Conservation (phyloP, 257 asterid genomes). For the Apocynum venetum region DNA sequence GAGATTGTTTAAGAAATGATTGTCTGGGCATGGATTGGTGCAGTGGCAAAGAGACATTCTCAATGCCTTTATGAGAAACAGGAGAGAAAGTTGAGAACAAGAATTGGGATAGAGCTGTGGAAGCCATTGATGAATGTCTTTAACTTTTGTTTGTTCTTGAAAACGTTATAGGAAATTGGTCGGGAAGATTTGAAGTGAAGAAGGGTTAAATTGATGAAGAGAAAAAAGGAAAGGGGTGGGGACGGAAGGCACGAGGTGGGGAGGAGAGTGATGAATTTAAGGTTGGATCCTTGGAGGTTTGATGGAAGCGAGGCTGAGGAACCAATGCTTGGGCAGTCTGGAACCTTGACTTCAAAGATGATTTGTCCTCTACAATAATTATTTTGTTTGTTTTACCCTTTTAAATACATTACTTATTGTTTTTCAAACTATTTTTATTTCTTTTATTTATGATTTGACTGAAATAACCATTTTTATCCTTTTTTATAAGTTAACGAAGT, state of each 20-base stretch:
- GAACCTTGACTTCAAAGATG: background rate
- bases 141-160: background rate
- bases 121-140: constrained; percentile 48
- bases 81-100: constrained; percentile 40
- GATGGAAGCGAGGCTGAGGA: constrained; percentile 13
- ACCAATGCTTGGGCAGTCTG: background rate
- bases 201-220: constrained; percentile 20
- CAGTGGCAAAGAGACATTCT: constrained; percentile 27
- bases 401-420: too few species aligned
- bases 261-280: background rate
- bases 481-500: too few species aligned
- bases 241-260: constrained; percentile 33
- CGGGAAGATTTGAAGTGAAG: background rate
- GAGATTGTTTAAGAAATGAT: constrained; percentile 30
- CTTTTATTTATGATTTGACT: too few species aligned
- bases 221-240: background rate
- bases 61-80: constrained; percentile 20
- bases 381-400: too few species aligned
- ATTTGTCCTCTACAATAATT: background rate
- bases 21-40: constrained; percentile 22
- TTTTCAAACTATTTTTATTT: too few species aligned
- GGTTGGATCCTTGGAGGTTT: background rate
- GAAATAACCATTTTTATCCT: too few species aligned
- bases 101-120: constrained; percentile 54
- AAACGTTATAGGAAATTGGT: background rate